Percentiles rank a stretch among this genome's conserved stretches.
Evolutionary conservation across 140 eudicot species (phyloP).

Genomic region (Bidens hawaiensis): DNA sequence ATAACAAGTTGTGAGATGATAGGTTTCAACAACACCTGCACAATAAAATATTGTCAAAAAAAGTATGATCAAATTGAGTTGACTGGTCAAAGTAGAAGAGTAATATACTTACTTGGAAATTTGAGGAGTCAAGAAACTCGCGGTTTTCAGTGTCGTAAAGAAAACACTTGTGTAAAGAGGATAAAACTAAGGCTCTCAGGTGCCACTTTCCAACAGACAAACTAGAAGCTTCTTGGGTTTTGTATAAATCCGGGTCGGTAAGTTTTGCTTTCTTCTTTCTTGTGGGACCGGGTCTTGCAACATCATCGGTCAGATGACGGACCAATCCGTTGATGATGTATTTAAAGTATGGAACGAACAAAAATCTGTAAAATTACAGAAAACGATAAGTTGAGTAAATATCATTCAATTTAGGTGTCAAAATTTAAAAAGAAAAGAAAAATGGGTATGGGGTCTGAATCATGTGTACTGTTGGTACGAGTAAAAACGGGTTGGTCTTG

Average conservation of each 20-base stretch:
- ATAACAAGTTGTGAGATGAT: constrained; percentile 57
- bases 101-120: constrained; percentile 67
- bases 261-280: constrained; percentile 80
- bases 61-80: too few species aligned
- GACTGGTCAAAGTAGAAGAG: too few species aligned
- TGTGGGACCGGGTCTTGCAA: constrained; percentile 27
- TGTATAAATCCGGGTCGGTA: constrained; percentile 20
- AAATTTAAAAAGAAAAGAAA: not conserved
- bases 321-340: constrained; percentile 81
- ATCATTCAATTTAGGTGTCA: too few species aligned
- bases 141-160: constrained; percentile 69
- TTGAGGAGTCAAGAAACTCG: constrained; percentile 71
- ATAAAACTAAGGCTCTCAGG: constrained; percentile 58
- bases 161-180: constrained; percentile 80
- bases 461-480: not conserved
- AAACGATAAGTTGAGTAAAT: too few species aligned
- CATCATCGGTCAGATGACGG: constrained; percentile 54
- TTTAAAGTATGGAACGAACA: constrained; percentile 93
- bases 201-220: constrained; percentile 60
- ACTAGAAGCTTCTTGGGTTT: constrained; percentile 24
- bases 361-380: constrained; percentile 39
- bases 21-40: constrained; percentile 74
- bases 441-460: not conserved
- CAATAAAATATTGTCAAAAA: not conserved
- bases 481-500: not conserved